Conservation (phyloP, 768 basidiomycete species). For the Boletus sensibilis region DNA sequence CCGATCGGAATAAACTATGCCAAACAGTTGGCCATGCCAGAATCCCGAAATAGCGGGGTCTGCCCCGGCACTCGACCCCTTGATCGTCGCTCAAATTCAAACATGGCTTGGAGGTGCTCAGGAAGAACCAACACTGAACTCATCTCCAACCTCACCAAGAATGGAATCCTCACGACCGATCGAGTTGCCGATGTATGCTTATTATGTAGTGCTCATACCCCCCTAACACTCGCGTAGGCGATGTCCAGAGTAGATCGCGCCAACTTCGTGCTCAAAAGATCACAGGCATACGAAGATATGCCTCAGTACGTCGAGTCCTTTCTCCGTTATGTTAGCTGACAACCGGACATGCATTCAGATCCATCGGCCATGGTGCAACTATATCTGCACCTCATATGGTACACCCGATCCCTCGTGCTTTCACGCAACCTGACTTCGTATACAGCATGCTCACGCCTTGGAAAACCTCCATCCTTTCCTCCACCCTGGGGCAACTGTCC, state of each 20-base stretch:
- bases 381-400: constrained; percentile 98
- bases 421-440: not conserved
- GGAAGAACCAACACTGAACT: constrained; percentile 73
- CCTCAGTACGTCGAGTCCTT: constrained; percentile 57
- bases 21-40: constrained; percentile 9
- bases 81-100: not conserved
- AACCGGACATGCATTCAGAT: constrained; percentile 36
- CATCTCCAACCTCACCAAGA: constrained; percentile 58
- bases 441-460: constrained; percentile 82
- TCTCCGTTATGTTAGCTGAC: not conserved
- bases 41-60: not conserved
- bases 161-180: constrained; percentile 56
- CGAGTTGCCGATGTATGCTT: constrained; percentile 52
- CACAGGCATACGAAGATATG: constrained; percentile 72
- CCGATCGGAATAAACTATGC: constrained; percentile 1
- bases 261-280: constrained; percentile 54
- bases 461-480: constrained; percentile 77
- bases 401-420: constrained; percentile 5
- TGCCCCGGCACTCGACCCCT: not conserved
- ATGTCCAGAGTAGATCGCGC: constrained; percentile 70
- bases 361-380: constrained; percentile 83
- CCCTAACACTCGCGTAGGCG: constrained; percentile 42
- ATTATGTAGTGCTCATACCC: not conserved
- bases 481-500: constrained; percentile 65
- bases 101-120: constrained; percentile 82